Conservation (phyloP, 1,284 basidiomycete genomes). For the Moesziomyces globuligerus region DNA sequence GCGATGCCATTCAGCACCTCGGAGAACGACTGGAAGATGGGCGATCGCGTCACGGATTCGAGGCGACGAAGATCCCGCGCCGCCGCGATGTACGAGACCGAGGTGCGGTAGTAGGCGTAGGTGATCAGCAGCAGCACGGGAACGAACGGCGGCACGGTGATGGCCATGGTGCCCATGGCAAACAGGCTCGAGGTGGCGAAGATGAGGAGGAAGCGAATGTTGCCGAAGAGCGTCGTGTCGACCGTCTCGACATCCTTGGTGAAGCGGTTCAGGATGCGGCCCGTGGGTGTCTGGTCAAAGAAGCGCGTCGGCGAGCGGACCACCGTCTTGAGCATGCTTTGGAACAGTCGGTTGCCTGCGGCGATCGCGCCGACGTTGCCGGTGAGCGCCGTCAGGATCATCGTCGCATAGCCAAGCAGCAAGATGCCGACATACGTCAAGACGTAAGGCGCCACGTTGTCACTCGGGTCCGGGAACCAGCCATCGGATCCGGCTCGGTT, state of each 20-base stretch:
- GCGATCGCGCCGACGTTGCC: slow-evolving; percentile 4
- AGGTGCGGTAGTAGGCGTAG: slow-evolving; percentile 69
- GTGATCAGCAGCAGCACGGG: slow-evolving; percentile 68
- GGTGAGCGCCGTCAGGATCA: slow-evolving; percentile 7
- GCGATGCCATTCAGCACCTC: slow-evolving; percentile 69
- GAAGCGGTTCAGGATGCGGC: slow-evolving; percentile 71
- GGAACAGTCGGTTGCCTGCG: slow-evolving; percentile 52
- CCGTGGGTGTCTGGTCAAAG: slow-evolving; percentile 64
- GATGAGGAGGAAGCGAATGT: slow-evolving; percentile 15
- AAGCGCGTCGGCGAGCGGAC: slow-evolving; percentile 56
- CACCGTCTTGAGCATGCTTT: slow-evolving; percentile 43
- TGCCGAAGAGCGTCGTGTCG: slow-evolving; percentile 69
- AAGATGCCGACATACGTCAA: slow-evolving; percentile 11
- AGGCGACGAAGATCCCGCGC: slow-evolving; percentile 69
- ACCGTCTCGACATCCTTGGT: slow-evolving; percentile 70
- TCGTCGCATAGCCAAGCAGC: not conserved
- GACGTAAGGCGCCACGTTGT: slow-evolving; percentile 25
- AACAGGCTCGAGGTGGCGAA: slow-evolving; percentile 67
- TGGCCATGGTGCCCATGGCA: slow-evolving; percentile 49
- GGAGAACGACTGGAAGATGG: slow-evolving; percentile 67
- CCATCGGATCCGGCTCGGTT: not conserved
- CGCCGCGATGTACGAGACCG: slow-evolving; percentile 69
- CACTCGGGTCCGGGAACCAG: slow-evolving; percentile 14
- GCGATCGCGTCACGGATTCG: slow-evolving; percentile 64
- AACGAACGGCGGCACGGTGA: slow-evolving; percentile 67